Base-by-base conservation (phyloP, 2,329 filamentous ascomycete species). In the Ceratocystis papillata region DNA sequence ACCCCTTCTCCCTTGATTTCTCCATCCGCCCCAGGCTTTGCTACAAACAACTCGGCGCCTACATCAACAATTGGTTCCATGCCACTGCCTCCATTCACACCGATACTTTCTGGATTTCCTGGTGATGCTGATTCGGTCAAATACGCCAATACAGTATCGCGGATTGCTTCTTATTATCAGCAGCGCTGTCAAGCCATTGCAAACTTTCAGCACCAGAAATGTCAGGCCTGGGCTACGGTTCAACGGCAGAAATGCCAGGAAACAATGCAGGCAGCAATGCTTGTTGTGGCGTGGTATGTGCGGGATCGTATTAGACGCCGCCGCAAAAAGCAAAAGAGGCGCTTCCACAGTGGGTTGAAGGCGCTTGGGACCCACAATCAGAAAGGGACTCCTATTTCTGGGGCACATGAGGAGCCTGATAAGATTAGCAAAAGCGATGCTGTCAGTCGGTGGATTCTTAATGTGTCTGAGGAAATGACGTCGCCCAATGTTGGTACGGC, bases 221-320 rank as follows among this genome's bases (percentile, higher is more conserved):
- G 78, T 69, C 77, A 79, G 72, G 76, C 76, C 5, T 80, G 78
- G 78, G 78, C 78, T 65, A 76, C 72, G 69, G 73, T 76, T 70
- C 77, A 80, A 70, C 75, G 77, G 53, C 76, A 79, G 69, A 77
- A 78, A 70, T 78, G 76, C 69, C 78, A 79, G 71, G 78, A 79
- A 68, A 78, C 78, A 74, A 78, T 76, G 73, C 77, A 79, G 69
- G 78, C 78, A 0, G 77, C 78, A 67, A 79, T 79, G 76, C 71
- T 80, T 25, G 76, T 80, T 3, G 77, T 80, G 41, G 78, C 78
- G 12, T 80, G 78, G 78, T 79, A 80, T 69, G 76, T 79, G 55
- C 76, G 78, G 55, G 78, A 80, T 69, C 76, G 78, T 41, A 78
- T 80, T 69, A 73, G 75, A 67, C 75, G 78, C 41, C 74, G 77